Percentiles rank a stretch among this genome's conserved stretches.
Conservation (phyloP, 768 basidiomycete genomes). For the Phylloporus arenicola region DNA sequence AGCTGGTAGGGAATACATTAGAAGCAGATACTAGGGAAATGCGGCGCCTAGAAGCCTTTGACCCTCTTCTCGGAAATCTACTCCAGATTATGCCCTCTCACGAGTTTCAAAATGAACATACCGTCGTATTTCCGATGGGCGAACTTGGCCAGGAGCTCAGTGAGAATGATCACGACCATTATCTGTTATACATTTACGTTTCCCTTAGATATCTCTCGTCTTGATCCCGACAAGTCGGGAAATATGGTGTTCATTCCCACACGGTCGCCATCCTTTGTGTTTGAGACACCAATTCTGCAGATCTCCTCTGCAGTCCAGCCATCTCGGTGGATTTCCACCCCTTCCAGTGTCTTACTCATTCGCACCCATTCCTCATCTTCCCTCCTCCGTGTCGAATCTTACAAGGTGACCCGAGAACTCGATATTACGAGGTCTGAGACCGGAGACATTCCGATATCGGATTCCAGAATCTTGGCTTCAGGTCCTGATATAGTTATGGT, state of each 20-base stretch:
- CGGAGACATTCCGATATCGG: constrained; percentile 39
- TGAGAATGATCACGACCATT: constrained; percentile 29
- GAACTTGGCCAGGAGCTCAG: constrained; percentile 56
- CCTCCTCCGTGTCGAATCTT: constrained; percentile 30
- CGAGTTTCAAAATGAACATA: constrained; percentile 23
- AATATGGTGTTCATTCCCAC: constrained; percentile 29
- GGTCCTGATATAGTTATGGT: constrained; percentile 37
- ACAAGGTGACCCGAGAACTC: constrained; percentile 30
- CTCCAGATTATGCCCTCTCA: constrained; percentile 39
- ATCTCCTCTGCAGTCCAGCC: constrained; percentile 35
- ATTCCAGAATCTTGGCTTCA: constrained; percentile 39
- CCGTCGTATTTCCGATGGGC: constrained; percentile 60
- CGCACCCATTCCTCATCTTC: constrained; percentile 45
- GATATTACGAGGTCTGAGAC: constrained; percentile 38
- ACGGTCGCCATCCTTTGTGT: constrained; percentile 39
- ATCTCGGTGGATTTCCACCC: constrained; percentile 9
- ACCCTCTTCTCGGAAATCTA: constrained; percentile 54
- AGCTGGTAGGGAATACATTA: constrained; percentile 56
- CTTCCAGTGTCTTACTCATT: constrained; percentile 28
- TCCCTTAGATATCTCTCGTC: constrained; percentile 45
- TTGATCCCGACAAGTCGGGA: constrained; percentile 23
- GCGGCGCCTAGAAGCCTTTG: constrained; percentile 39
- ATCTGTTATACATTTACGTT: constrained; percentile 3
- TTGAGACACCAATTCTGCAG: constrained; percentile 68
- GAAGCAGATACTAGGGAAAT: constrained; percentile 38